A percentile compares a stretch with the other conserved stretches of the same genome.
Conservation (phyloP, 805 yeast species). For the Yarrowia sp. region DNA sequence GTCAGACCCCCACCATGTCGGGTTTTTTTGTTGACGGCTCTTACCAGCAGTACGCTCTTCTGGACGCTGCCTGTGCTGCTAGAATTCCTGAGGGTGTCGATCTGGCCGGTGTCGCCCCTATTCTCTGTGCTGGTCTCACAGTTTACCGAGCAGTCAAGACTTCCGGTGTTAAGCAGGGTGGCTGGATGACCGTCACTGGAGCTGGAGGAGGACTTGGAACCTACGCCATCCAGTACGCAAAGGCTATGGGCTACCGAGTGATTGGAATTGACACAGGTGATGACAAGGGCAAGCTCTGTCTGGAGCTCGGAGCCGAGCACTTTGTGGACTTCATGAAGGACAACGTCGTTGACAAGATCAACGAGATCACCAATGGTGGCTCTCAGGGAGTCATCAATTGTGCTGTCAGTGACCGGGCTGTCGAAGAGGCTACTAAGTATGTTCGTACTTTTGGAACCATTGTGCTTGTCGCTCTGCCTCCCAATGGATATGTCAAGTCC, state of each 20-base stretch:
- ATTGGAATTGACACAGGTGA: conserved; percentile 69
- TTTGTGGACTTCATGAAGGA: conserved; percentile 57
- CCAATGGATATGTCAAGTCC: conserved; percentile 67
- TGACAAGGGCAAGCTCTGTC: conserved; percentile 53
- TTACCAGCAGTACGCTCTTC: conserved; percentile 86
- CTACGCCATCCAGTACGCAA: conserved; percentile 69
- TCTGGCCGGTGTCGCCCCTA: conserved; percentile 72
- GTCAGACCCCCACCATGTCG: conserved; percentile 64
- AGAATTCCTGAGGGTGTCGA: conserved; percentile 69
- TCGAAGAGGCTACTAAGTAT: conserved; percentile 56
- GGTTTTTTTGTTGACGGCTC: conserved; percentile 90
- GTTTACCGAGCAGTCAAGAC: conserved; percentile 87
- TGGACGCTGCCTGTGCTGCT: conserved; percentile 85
- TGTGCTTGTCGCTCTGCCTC: conserved; percentile 73
- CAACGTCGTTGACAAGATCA: conserved; percentile 50
- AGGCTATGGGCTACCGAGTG: conserved; percentile 72
- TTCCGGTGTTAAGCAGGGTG: conserved; percentile 63
- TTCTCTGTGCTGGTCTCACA: conserved; percentile 88
- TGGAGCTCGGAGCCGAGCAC: conserved; percentile 60
- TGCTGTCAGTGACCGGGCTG: conserved; percentile 67
- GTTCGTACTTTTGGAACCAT: conserved; percentile 67
- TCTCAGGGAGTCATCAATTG: conserved; percentile 74
- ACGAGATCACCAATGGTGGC: conserved; percentile 63
- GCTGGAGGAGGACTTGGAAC: conserved; percentile 81
- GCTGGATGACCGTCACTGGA: conserved; percentile 75